Conservation (phyloP, 176 grass and related monocot genomes). For the Musa beccarii region DNA sequence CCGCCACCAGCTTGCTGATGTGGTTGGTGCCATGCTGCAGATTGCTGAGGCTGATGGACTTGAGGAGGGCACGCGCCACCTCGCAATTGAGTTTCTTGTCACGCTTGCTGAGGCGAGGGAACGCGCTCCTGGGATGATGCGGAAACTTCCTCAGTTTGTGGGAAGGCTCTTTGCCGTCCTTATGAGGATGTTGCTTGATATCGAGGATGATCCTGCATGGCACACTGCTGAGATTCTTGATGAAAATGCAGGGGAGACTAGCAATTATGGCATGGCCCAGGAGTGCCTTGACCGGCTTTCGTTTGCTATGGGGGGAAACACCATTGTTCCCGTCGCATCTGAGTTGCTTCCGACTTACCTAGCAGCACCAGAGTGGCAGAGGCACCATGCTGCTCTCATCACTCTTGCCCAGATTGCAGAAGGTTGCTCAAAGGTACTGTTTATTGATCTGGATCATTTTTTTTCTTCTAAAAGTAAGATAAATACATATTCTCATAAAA, state of each 20-base stretch:
- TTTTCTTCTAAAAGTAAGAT: not conserved
- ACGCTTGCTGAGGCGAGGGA: slow-evolving; percentile 90
- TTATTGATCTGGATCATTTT: not conserved
- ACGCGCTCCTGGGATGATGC: slow-evolving; percentile 94
- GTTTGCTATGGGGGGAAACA: slow-evolving; percentile 81
- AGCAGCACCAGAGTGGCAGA: slow-evolving; percentile 90
- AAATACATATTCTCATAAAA: too few relatives aligned
- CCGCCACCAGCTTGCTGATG: slow-evolving; percentile 65
- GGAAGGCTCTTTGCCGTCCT: slow-evolving; percentile 83
- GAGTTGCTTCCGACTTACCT: slow-evolving; percentile 75
- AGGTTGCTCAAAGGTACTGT: slow-evolving; percentile 81
- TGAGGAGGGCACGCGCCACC: slow-evolving; percentile 88
- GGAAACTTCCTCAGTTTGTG: slow-evolving; percentile 78
- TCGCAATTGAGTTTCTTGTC: slow-evolving; percentile 83
- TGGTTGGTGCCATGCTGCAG: slow-evolving; percentile 88
- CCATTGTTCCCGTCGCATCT: slow-evolving; percentile 75
- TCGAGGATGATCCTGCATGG: slow-evolving; percentile 84
- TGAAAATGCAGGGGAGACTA: slow-evolving; percentile 78
- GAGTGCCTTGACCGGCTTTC: slow-evolving; percentile 92
- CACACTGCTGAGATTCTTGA: slow-evolving; percentile 75
- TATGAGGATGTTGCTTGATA: slow-evolving; percentile 93
- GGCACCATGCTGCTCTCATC: slow-evolving; percentile 88
- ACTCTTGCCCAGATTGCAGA: slow-evolving; percentile 97
- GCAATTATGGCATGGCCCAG: slow-evolving; percentile 86
- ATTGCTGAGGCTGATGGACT: slow-evolving; percentile 59